These are phyloP conservation scores for Mercurialis annua DNA, from an alignment of 345 rosid genomes.

Conservation along the genomic window DNA sequence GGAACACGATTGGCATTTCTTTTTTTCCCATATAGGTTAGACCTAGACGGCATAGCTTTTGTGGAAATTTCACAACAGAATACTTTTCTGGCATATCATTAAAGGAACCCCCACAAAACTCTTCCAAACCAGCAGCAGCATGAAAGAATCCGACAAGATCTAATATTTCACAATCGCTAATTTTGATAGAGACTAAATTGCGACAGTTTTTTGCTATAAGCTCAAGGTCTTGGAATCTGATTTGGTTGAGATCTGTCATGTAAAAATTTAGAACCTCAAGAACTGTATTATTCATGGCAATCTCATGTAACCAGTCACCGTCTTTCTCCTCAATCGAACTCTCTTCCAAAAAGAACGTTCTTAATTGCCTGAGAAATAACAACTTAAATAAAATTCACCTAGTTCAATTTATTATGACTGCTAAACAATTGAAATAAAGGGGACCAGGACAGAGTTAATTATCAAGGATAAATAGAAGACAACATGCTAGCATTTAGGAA, in stretches of 20 bases:
- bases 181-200: constrained; percentile 62
- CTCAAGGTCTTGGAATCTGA: constrained; percentile 66
- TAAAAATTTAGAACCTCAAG: constrained; percentile 84
- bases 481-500: background rate
- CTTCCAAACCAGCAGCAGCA: constrained; percentile 65
- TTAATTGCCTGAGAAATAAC: constrained; percentile 54
- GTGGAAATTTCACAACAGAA: constrained; percentile 50
- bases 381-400: constrained; percentile 5
- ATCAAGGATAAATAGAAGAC: background rate
- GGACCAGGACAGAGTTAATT: background rate
- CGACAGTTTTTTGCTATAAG: constrained; percentile 70
- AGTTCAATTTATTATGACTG: background rate
- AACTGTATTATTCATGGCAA: constrained; percentile 62
- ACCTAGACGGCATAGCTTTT: constrained; percentile 61
- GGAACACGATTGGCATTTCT: constrained; percentile 75
- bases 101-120: constrained; percentile 85
- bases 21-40: constrained; percentile 64
- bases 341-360: constrained; percentile 80
- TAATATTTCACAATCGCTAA: constrained; percentile 70
- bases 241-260: constrained; percentile 56
- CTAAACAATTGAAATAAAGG: background rate
- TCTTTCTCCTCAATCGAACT: constrained; percentile 61
- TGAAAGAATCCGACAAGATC: constrained; percentile 67
- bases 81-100: constrained; percentile 41
- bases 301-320: constrained; percentile 87